Percentiles rank a stretch among this genome's conserved stretches.
These are phyloP conservation scores for Berberis thunbergii DNA, from an alignment of 164 flowering plant species.

Conservation along the genomic window DNA sequence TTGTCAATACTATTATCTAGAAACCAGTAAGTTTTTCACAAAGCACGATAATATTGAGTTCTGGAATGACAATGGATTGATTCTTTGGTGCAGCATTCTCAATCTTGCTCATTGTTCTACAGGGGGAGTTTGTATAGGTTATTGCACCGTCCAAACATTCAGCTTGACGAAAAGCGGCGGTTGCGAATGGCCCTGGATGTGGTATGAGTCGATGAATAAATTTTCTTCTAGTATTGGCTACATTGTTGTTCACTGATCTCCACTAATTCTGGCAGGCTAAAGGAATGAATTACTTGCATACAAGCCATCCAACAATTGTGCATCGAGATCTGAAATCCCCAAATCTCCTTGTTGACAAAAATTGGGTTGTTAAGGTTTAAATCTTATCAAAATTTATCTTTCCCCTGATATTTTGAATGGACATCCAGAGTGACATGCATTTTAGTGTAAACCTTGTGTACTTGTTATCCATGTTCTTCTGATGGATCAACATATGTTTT, in stretches of 20 bases:
- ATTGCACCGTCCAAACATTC: conserved; percentile 67
- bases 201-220: conserved; percentile 34
- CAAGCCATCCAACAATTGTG: conserved; percentile 91
- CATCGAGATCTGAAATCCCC: conserved; percentile 97
- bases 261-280: conserved; percentile 58
- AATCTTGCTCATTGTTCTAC: conserved; percentile 9
- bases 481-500: no score
- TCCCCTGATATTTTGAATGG: neutral
- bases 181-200: conserved; percentile 94
- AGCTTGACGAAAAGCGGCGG: conserved; percentile 79
- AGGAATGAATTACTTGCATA: conserved; percentile 99
- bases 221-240: neutral
- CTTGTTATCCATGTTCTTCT: no score
- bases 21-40: no score
- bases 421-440: neutral
- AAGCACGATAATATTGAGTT: neutral
- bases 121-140: conserved; percentile 95
- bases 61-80: neutral
- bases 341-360: conserved; percentile 96
- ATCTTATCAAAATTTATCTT: neutral
- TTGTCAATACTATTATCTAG: no score
- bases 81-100: neutral
- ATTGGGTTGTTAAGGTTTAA: conserved; percentile 92
- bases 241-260: conserved; percentile 5
- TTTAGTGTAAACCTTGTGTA: no score